Conservation (phyloP, 2,329 filamentous ascomycete genomes). For the Cryphonectria nitschkei region DNA sequence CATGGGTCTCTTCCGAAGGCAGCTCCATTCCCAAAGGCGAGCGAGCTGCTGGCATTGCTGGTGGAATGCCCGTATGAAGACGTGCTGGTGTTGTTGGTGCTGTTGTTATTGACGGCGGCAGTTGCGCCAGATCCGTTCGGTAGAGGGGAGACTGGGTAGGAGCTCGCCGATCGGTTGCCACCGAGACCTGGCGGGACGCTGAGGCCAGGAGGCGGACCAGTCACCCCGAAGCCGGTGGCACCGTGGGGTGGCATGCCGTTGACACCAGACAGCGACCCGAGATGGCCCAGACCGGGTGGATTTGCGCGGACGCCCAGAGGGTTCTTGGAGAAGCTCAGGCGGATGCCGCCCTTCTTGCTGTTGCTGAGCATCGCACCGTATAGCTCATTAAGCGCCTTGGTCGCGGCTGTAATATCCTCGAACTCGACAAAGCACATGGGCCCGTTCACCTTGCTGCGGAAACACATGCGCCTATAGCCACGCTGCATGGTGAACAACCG, state of each 20-base stretch:
- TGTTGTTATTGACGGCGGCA: no score
- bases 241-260: slow-evolving; percentile 59
- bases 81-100: not conserved
- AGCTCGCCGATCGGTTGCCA: slow-evolving; percentile 32
- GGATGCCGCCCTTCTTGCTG: slow-evolving; percentile 91
- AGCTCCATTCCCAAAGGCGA: slow-evolving; percentile 7
- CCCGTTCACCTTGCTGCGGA: slow-evolving; percentile 91
- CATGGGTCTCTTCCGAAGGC: slow-evolving; percentile 19
- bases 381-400: slow-evolving; percentile 85
- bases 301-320: slow-evolving; percentile 87
- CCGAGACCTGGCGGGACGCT: slow-evolving; percentile 70
- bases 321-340: slow-evolving; percentile 96
- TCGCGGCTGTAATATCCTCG: slow-evolving; percentile 89
- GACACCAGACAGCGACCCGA: slow-evolving; percentile 55
- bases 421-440: slow-evolving; percentile 99
- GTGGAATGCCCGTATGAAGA: slow-evolving; percentile 13
- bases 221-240: slow-evolving; percentile 67
- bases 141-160: slow-evolving; percentile 15
- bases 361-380: slow-evolving; percentile 89
- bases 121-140: slow-evolving; percentile 11
- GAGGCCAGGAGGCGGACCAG: slow-evolving; percentile 81
- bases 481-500: slow-evolving; percentile 89
- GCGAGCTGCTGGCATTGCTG: slow-evolving; percentile 8
- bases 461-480: slow-evolving; percentile 93
- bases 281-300: slow-evolving; percentile 54